Base-by-base conservation (phyloP, 148 eudicot genomes). In the Rhododendron kiyosumense region DNA sequence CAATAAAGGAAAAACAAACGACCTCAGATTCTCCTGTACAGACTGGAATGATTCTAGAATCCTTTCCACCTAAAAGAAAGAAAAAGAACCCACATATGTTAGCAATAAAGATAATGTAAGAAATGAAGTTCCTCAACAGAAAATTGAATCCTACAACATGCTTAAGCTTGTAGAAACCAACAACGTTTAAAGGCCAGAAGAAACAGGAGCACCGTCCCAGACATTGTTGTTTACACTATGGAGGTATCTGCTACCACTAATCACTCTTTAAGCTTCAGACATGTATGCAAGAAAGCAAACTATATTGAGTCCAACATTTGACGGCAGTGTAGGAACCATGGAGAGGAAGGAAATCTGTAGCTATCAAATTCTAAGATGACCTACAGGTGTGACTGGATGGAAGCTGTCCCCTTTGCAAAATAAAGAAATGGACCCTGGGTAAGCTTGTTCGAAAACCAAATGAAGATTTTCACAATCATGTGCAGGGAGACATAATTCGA, bases 31-130 rank as follows among this genome's bases (percentile, higher is more conserved):
- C 9, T 88, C 86, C 13, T 86, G 73, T 17, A 88, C 88, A 0
- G 91, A 83, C 8, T 90, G 76, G 69, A 93, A 93, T 41, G 89
- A 74, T n/a, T 82, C 79, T 6, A 94, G 97, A 6, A 94, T 93
- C 30, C 81, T 81, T 78, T 86, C 87, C 10, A 93, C 92, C 97
- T 94, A 91, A 38, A 83, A 77, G 78, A 32, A 7, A 87, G 26
- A 28, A 52, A 82, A 26, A 24, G n/a, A 3, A 36, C 20, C 34
- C 34, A 0, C 0, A 4, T 18, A 34, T 28, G 43, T 5, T 22
- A 36, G 11, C 2, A 38, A 5, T 2, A 15, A 75, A 69, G 34
- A 65, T 65, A 8, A 26, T 65, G 73, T 3, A 24, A 0, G 4
- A 65, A 65, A 65, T 28, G 63, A 36, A 69, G 41, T 22, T 8